phyloP scores from a whole-genome alignment of 495 filamentous ascomycete genomes.

The Zalerion maritima region DNA sequence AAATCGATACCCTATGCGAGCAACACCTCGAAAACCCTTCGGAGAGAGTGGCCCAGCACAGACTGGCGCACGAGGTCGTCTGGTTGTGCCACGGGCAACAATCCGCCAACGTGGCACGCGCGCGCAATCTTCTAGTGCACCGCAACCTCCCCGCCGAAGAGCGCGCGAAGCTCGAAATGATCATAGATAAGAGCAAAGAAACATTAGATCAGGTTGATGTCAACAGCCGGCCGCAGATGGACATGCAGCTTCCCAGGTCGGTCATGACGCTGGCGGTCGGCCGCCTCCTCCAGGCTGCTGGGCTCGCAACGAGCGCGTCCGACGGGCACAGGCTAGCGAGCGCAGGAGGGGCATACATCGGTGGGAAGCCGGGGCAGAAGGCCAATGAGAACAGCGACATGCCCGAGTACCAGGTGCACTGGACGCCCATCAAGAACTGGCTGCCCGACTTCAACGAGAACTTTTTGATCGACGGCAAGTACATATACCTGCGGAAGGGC shows the following conservation, averaged over 20 bases:
- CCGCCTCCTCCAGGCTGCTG: slow-evolving; percentile 50
- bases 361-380: slow-evolving; percentile 36
- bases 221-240: slow-evolving; percentile 20
- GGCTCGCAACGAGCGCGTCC: slow-evolving; percentile 46
- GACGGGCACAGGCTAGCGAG: slow-evolving; percentile 52
- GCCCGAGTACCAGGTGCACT: slow-evolving; percentile 40
- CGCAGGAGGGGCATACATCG: slow-evolving; percentile 50
- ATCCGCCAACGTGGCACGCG: slow-evolving; percentile 39
- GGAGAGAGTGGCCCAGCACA: slow-evolving; percentile 64
- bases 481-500: slow-evolving; percentile 57
- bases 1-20: slow-evolving; percentile 49
- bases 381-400: slow-evolving; percentile 28
- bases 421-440: slow-evolving; percentile 47
- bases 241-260: slow-evolving; percentile 51
- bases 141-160: slow-evolving; percentile 9
- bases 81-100: slow-evolving; percentile 57
- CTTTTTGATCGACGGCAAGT: slow-evolving; percentile 46
- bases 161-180: background rate
- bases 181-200: slow-evolving; percentile 1
- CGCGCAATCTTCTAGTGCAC: slow-evolving; percentile 45
- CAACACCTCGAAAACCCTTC: slow-evolving; percentile 50
- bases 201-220: too few species aligned
- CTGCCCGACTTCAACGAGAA: slow-evolving; percentile 38
- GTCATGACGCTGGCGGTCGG: slow-evolving; percentile 46
- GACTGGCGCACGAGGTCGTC: slow-evolving; percentile 66